Percentiles rank a stretch among this genome's conserved stretches.
These are phyloP conservation scores for Peniophora sp. DNA, from an alignment of 1,284 basidiomycete species.

Conservation along the genomic window DNA sequence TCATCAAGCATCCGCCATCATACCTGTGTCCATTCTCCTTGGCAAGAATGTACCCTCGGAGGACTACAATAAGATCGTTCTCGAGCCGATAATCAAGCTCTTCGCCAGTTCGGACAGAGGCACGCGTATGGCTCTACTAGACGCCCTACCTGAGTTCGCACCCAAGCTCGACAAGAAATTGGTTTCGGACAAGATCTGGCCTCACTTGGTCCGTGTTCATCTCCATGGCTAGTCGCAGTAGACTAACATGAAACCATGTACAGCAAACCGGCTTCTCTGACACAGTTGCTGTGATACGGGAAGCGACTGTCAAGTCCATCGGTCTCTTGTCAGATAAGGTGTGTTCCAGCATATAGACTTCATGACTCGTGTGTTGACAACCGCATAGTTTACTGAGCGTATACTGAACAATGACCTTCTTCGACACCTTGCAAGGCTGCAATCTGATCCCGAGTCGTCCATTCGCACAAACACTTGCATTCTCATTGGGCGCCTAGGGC, in stretches of 20 bases:
- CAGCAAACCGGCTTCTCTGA: conserved; percentile 95
- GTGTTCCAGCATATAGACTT: neutral
- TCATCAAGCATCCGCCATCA: conserved; percentile 60
- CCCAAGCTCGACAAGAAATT: conserved; percentile 84
- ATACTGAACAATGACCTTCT: conserved; percentile 96
- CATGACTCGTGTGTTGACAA: neutral
- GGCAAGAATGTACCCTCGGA: conserved; percentile 66
- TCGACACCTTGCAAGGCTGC: conserved; percentile 87
- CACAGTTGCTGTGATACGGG: conserved; percentile 87
- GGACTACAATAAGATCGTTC: conserved; percentile 65
- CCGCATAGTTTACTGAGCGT: conserved; percentile 71
- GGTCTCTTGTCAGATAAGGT: conserved; percentile 83
- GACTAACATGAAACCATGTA: neutral
- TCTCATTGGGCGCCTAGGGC: conserved; percentile 86
- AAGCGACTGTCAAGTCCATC: conserved; percentile 90
- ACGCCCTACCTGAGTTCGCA: conserved; percentile 77
- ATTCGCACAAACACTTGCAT: conserved; percentile 98
- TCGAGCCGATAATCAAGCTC: conserved; percentile 77
- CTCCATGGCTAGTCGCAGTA: conserved; percentile 1
- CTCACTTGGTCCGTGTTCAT: conserved; percentile 62
- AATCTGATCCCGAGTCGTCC: conserved; percentile 87
- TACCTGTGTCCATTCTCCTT: conserved; percentile 78
- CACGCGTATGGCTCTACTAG: conserved; percentile 88
- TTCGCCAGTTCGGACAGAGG: conserved; percentile 88
- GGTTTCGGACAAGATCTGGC: conserved; percentile 89